These are phyloP conservation scores for Heliamphora pulchella DNA, from an alignment of 179 eudicot genomes.

Conservation along the genomic window DNA sequence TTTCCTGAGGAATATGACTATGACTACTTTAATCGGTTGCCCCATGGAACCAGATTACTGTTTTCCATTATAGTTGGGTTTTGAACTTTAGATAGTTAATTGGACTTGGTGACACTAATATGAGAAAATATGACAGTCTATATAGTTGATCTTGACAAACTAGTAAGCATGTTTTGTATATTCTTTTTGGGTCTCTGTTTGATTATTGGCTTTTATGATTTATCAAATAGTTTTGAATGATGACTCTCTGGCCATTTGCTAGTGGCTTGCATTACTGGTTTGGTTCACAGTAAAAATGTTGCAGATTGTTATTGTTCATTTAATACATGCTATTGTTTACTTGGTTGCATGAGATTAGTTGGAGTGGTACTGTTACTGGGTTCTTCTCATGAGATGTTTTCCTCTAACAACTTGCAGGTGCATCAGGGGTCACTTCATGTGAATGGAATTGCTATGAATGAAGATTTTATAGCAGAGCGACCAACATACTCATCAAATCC, in stretches of 20 bases:
- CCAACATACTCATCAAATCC: neutral
- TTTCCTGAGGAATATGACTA: neutral
- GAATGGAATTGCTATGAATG: constrained; percentile 9
- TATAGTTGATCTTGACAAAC: neutral
- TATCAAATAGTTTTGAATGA: neutral
- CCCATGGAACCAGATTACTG: neutral
- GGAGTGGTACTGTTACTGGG: neutral
- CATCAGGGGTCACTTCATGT: constrained; percentile 8
- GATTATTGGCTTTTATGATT: neutral
- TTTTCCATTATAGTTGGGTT: neutral
- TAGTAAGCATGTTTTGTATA: neutral
- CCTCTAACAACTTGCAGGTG: constrained; percentile 5
- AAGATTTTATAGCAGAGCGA: constrained; percentile 4
- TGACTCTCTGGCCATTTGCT: neutral
- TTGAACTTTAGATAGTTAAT: neutral
- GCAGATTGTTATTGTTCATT: neutral
- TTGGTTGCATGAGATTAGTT: neutral
- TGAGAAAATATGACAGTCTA: neutral
- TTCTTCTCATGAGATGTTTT: neutral
- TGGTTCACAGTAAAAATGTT: neutral
- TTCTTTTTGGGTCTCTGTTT: neutral
- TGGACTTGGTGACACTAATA: neutral
- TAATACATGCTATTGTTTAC: neutral
- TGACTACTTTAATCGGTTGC: neutral
- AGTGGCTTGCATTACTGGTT: neutral